Evolutionary conservation across 306 rosid genomes (phyloP).

Genomic region (Malus sieversii): DNA sequence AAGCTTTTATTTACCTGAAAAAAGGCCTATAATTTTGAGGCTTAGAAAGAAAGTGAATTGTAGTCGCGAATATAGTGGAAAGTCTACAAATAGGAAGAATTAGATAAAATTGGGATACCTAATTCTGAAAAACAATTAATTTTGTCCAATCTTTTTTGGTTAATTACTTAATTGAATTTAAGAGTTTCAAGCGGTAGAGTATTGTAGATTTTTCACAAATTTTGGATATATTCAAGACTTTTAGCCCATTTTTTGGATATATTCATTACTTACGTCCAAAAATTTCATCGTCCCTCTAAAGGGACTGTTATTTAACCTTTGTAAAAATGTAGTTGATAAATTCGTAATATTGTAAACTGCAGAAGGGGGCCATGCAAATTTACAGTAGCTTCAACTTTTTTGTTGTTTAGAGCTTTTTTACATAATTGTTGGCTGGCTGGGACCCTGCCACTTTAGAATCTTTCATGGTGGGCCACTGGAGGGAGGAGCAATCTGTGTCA

Average conservation of each 20-base stretch:
- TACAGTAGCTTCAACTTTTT: background rate
- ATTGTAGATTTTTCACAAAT: background rate
- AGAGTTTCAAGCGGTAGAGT: no score
- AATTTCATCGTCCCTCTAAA: background rate
- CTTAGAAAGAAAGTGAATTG: background rate
- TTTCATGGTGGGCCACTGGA: background rate
- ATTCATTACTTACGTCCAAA: background rate
- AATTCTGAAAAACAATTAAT: no score
- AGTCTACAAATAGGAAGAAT: background rate
- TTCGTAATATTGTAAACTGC: background rate
- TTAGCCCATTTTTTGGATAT: no score
- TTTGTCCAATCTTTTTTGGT: no score
- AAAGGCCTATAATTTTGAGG: background rate
- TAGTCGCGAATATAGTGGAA: background rate
- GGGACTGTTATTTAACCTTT: background rate
- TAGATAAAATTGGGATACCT: no score
- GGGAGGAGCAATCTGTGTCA: background rate
- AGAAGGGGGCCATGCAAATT: background rate
- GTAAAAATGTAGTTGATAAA: background rate
- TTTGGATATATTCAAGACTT: background rate
- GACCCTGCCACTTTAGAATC: background rate
- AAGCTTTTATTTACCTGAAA: background rate
- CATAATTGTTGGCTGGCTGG: background rate
- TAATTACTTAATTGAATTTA: no score
- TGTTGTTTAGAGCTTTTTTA: background rate